Evolutionary conservation across 345 rosid genomes (phyloP).

Genomic region (Microcos paniculata): DNA sequence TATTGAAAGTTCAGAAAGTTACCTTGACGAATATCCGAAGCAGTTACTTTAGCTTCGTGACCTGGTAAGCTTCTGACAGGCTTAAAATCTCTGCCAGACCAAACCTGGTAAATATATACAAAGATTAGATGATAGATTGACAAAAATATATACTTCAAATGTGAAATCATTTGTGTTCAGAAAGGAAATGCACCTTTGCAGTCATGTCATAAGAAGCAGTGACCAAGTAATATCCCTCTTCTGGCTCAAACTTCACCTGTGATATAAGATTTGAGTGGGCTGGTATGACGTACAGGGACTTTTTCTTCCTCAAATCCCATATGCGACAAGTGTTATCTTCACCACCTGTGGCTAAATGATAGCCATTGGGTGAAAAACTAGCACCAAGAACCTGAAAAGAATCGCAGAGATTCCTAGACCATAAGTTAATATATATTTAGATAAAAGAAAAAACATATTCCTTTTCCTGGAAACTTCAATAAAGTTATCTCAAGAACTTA

Average conservation of each 20-base stretch:
- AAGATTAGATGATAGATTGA: constrained; percentile 15
- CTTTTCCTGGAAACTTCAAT: not conserved
- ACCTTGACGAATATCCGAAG: constrained; percentile 64
- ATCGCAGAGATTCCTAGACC: constrained; percentile 11
- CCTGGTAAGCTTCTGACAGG: constrained; percentile 73
- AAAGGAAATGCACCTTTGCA: constrained; percentile 58
- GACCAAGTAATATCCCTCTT: constrained; percentile 86
- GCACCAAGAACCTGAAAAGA: constrained; percentile 70
- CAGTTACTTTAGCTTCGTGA: constrained; percentile 82
- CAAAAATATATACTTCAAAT: constrained; percentile 10
- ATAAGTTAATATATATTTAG: constrained; percentile 6
- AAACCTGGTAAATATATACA: constrained; percentile 50
- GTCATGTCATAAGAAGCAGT: constrained; percentile 96
- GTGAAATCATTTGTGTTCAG: not conserved
- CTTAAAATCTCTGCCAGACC: constrained; percentile 93
- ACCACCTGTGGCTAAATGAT: constrained; percentile 94
- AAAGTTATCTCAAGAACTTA: not conserved
- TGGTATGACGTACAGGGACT: constrained; percentile 72
- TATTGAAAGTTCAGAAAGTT: constrained; percentile 10
- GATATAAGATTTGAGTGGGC: constrained; percentile 96
- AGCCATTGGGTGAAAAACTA: constrained; percentile 93
- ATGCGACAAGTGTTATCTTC: constrained; percentile 94
- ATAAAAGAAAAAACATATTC: not conserved
- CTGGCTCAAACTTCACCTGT: constrained; percentile 92
- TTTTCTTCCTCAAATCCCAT: constrained; percentile 95